These are phyloP conservation scores for Lupinus albus DNA, from an alignment of 306 rosid genomes.

Conservation along the genomic window DNA sequence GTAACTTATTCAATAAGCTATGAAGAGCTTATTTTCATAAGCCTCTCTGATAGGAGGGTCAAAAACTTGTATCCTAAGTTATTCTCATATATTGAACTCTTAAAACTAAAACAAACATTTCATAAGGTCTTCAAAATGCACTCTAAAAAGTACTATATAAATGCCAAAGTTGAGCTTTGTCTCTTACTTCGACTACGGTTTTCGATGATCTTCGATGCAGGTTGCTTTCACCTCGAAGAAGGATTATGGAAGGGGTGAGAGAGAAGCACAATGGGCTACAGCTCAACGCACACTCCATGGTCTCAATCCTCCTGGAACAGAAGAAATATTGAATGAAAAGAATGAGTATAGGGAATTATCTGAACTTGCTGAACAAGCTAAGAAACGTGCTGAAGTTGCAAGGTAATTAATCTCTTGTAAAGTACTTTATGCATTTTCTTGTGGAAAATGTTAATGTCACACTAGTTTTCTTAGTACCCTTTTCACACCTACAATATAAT, in stretches of 20 bases:
- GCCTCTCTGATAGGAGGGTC: too few species aligned
- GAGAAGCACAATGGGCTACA: conserved; percentile 93
- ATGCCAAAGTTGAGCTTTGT: not conserved
- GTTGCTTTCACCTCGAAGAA: conserved; percentile 80
- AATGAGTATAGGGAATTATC: conserved; percentile 62
- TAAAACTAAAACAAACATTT: not conserved
- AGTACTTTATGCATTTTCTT: too few species aligned
- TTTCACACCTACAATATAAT: too few species aligned
- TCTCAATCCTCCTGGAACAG: conserved; percentile 65
- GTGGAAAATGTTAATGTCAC: too few species aligned
- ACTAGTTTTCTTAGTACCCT: too few species aligned
- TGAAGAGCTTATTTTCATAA: too few species aligned
- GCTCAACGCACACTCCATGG: conserved; percentile 92
- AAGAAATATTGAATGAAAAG: conserved; percentile 49
- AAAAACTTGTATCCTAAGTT: too few species aligned
- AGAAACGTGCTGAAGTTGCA: conserved; percentile 79
- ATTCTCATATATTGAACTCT: too few species aligned
- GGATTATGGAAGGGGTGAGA: conserved; percentile 80
- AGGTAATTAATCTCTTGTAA: conserved; percentile 45
- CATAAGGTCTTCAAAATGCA: too few species aligned
- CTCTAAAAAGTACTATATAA: not conserved
- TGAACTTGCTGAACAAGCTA: conserved; percentile 86
- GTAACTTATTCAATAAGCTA: too few species aligned
- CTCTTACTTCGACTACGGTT: not conserved
- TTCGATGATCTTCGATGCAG: conserved; percentile 34